These are phyloP conservation scores for Alternaria brassicae DNA, from an alignment of 2,329 filamentous ascomycete species.

Conservation along the genomic window DNA sequence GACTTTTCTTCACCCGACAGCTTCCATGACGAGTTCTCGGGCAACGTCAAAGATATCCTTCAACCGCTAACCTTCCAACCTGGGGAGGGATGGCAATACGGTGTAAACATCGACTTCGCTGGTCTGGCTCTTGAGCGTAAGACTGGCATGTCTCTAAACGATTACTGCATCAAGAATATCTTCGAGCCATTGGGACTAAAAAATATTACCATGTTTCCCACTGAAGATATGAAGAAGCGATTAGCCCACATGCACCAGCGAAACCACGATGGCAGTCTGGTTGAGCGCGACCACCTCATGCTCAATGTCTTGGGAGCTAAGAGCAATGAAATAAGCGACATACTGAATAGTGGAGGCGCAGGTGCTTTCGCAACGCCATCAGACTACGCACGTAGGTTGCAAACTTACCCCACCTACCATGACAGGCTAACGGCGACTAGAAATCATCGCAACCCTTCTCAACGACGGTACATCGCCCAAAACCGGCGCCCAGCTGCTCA, in stretches of 20 bases:
- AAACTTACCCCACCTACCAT: background rate
- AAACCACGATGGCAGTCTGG: slow-evolving; percentile 51
- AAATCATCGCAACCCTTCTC: slow-evolving; percentile 66
- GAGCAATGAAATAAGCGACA: slow-evolving; percentile 50
- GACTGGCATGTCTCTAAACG: slow-evolving; percentile 53
- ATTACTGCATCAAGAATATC: slow-evolving; percentile 55
- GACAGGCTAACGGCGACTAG: slow-evolving; percentile 42
- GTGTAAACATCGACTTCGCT: slow-evolving; percentile 56
- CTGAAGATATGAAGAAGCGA: slow-evolving; percentile 60
- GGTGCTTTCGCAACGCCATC: slow-evolving; percentile 65
- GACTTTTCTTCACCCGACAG: slow-evolving; percentile 55
- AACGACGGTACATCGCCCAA: slow-evolving; percentile 68
- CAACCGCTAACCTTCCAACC: slow-evolving; percentile 67
- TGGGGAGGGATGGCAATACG: slow-evolving; percentile 66
- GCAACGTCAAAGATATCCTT: slow-evolving; percentile 59
- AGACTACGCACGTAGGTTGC: slow-evolving; percentile 64
- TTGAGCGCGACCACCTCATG: slow-evolving; percentile 59
- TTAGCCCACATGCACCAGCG: slow-evolving; percentile 65
- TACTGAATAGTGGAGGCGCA: slow-evolving; percentile 67
- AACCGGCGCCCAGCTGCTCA: slow-evolving; percentile 63
- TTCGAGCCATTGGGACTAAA: slow-evolving; percentile 54
- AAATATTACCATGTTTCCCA: slow-evolving; percentile 65
- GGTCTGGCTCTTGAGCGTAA: slow-evolving; percentile 55
- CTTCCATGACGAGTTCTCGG: slow-evolving; percentile 64
- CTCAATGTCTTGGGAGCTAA: slow-evolving; percentile 57